These are phyloP conservation scores for Bretziella fagacearum DNA, from an alignment of 2,329 filamentous ascomycete genomes.

Conservation along the genomic window DNA sequence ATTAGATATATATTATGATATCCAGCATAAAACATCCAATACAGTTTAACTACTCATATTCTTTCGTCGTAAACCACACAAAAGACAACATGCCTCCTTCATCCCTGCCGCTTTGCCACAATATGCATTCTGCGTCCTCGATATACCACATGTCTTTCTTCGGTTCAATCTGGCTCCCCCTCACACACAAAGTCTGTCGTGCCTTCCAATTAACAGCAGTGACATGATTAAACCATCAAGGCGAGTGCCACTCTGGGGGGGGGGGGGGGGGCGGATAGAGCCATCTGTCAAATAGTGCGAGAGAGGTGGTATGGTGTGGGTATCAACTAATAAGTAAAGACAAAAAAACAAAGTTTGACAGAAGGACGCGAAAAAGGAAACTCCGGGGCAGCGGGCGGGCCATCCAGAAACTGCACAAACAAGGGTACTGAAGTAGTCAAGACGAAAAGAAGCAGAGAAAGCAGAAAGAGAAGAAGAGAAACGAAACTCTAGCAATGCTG, in stretches of 20 bases:
- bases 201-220: background rate
- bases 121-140: constrained; percentile 7
- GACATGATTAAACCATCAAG: constrained; percentile 8
- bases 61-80: background rate
- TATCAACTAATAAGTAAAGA: constrained; percentile 10
- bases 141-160: background rate
- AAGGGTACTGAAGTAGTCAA: constrained; percentile 6
- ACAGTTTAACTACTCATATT: background rate
- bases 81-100: no score
- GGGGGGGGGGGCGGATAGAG: no score
- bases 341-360: background rate
- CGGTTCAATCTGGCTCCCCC: background rate
- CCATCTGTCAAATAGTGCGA: background rate
- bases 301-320: background rate
- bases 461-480: background rate
- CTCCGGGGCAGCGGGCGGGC: background rate
- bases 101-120: constrained; percentile 12
- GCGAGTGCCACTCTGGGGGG: background rate
- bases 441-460: constrained; percentile 1
- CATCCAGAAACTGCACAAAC: constrained; percentile 6
- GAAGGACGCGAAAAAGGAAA: background rate
- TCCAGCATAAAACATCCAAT: background rate
- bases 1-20: background rate
- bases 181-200: background rate
- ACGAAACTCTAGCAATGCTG: background rate